phyloP scores from a whole-genome alignment of 441 rosid genomes.

The Adansonia madagascariensis region DNA sequence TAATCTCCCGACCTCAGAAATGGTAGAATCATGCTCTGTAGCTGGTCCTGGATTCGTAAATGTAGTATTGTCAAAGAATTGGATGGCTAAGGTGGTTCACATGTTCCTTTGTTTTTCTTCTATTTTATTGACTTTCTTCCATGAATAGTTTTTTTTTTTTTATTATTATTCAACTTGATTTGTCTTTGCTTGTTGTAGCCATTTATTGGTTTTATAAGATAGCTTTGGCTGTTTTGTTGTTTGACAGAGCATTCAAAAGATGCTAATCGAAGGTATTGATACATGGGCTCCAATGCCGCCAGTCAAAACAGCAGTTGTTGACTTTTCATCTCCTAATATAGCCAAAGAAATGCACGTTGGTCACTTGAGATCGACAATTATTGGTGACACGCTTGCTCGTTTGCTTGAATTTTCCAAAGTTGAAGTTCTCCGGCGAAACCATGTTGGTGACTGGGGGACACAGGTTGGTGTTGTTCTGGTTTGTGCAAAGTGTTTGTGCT shows the following conservation, averaged over 20 bases:
- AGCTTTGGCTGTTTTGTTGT: constrained; percentile 26
- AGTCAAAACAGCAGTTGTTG: constrained; percentile 75
- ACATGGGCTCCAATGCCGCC: constrained; percentile 75
- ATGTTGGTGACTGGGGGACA: constrained; percentile 99
- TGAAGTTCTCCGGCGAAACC: constrained; percentile 89
- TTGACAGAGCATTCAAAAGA: constrained; percentile 71
- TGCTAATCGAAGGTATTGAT: constrained; percentile 78
- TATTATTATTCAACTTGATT: not conserved
- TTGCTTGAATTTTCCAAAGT: constrained; percentile 89
- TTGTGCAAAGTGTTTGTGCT: not conserved
- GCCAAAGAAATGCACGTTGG: constrained; percentile 99
- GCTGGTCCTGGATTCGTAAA: constrained; percentile 89
- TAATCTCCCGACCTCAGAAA: constrained; percentile 70
- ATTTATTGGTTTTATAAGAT: not conserved
- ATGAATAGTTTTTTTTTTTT: not conserved
- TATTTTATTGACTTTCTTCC: not conserved
- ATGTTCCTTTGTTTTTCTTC: not conserved
- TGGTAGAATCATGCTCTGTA: constrained; percentile 79
- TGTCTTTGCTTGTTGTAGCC: not conserved
- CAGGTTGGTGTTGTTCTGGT: constrained; percentile 54
- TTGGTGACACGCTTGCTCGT: constrained; percentile 90
- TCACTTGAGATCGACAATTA: constrained; percentile 88
- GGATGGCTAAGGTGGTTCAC: constrained; percentile 78
- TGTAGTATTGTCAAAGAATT: constrained; percentile 61
- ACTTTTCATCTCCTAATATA: constrained; percentile 95